Percentiles rank a stretch among this genome's conserved stretches.
Conservation (phyloP, 1,284 basidiomycete species). For the Ganoderma resinaceum region DNA sequence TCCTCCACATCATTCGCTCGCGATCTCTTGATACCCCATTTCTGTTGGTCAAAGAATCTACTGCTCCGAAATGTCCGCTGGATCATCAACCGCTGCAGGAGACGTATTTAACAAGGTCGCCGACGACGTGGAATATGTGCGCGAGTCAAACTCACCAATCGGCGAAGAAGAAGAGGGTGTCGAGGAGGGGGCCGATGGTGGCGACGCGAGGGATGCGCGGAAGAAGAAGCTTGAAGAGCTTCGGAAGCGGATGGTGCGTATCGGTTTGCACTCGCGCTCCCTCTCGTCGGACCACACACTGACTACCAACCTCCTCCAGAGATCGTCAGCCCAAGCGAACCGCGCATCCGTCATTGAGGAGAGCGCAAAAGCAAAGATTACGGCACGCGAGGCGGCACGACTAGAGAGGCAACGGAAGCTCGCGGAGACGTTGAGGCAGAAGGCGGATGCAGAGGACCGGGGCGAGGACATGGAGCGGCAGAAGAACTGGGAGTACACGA, state of each 20-base stretch:
- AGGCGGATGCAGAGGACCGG: conserved; percentile 87
- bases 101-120: conserved; percentile 26
- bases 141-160: conserved; percentile 37
- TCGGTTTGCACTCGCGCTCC: not conserved
- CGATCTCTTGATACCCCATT: not conserved
- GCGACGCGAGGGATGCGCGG: conserved; percentile 67
- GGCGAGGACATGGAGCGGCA: conserved; percentile 82
- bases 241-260: conserved; percentile 76
- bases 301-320: conserved; percentile 49
- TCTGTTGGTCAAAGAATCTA: not conserved
- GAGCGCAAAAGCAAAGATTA: conserved; percentile 76
- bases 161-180: conserved; percentile 24
- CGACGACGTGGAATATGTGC: conserved; percentile 39
- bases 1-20: not conserved
- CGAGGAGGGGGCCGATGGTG: conserved; percentile 11
- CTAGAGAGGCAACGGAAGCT: conserved; percentile 89
- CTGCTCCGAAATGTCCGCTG: conserved; percentile 10
- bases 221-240: conserved; percentile 81
- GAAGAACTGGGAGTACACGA: conserved; percentile 93
- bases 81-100: conserved; percentile 2
- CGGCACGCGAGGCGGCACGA: conserved; percentile 79
- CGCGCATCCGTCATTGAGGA: conserved; percentile 86
- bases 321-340: conserved; percentile 81
- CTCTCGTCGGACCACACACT: conserved; percentile 25
- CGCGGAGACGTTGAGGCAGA: conserved; percentile 86